A percentile compares a stretch with the other conserved stretches of the same genome.
phyloP scores from a whole-genome alignment of 176 grass and related monocot genomes.

The Juncus effusus region DNA sequence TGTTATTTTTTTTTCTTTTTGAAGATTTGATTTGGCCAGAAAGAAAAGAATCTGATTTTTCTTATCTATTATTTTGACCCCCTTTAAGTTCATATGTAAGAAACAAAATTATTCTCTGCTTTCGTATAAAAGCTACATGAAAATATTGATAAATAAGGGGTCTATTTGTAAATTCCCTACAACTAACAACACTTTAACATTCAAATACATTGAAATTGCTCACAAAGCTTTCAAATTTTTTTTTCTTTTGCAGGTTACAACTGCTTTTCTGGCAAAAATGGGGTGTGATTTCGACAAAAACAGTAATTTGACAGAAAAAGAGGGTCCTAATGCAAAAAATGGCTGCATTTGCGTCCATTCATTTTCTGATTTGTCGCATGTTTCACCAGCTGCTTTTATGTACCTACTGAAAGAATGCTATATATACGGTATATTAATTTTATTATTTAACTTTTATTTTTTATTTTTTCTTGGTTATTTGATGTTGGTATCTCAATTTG shows the following conservation, averaged over 20 bases:
- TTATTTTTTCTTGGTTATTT: conserved; percentile 4
- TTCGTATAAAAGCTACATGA: no score
- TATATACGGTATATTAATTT: conserved; percentile 50
- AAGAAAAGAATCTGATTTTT: no score
- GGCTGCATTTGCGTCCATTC: conserved; percentile 60
- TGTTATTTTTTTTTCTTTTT: no score
- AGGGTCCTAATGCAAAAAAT: conserved; percentile 26
- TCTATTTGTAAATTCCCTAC: no score
- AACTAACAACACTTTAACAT: no score
- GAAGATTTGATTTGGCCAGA: no score
- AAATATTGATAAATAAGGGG: no score
- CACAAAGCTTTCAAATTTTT: neutral
- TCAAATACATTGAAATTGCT: no score
- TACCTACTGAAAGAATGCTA: conserved; percentile 89
- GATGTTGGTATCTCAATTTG: no score
- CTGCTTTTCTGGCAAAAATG: conserved; percentile 21
- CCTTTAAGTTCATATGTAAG: no score
- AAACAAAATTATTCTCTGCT: no score
- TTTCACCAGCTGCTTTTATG: conserved; percentile 64
- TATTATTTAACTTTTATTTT: conserved; percentile 9
- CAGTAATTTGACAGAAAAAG: conserved; percentile 13
- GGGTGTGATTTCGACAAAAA: conserved; percentile 19
- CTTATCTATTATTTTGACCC: no score
- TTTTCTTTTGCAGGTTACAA: conserved; percentile 1
- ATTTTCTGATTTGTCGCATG: conserved; percentile 76